Conservation (phyloP, 176 grass and related monocot genomes). For the Pharus latifolius region DNA sequence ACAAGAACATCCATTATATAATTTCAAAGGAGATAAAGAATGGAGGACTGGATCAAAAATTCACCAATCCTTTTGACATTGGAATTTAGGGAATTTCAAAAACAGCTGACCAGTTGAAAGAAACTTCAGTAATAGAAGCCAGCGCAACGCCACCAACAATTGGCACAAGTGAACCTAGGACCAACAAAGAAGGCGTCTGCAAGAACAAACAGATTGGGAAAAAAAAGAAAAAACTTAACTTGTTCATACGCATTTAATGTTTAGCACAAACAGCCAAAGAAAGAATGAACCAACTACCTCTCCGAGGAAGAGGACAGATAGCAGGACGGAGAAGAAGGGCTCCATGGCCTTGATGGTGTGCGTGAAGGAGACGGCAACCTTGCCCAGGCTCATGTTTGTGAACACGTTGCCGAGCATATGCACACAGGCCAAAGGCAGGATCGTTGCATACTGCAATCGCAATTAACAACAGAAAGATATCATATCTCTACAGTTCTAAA, state of each 20-base stretch:
- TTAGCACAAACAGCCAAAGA: not conserved
- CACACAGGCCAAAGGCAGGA: conserved; percentile 63
- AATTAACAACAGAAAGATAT: not conserved
- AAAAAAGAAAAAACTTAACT: not conserved
- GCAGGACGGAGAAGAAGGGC: conserved; percentile 85
- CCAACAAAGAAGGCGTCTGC: conserved; percentile 57
- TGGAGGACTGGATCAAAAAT: not conserved
- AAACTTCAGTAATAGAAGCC: conserved; percentile 91
- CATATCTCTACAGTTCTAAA: not conserved
- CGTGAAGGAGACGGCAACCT: conserved; percentile 89
- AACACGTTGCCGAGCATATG: conserved; percentile 74
- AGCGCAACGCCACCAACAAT: conserved; percentile 85
- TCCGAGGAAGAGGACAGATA: conserved; percentile 68
- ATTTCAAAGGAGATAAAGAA: not conserved
- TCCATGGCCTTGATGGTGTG: conserved; percentile 96
- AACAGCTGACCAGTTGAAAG: conserved; percentile 80
- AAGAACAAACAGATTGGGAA: not conserved
- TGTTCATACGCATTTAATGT: not conserved
- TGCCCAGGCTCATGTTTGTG: conserved; percentile 89
- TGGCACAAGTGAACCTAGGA: conserved; percentile 51
- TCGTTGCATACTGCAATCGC: conserved; percentile 39
- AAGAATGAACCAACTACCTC: conserved; percentile 27
- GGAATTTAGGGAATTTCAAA: not conserved
- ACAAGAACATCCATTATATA: not conserved
- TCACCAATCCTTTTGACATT: not conserved